Percentiles rank a stretch among this genome's conserved stretches.
Evolutionary conservation across 306 rosid genomes (phyloP).

Genomic region (Acacia confusa): DNA sequence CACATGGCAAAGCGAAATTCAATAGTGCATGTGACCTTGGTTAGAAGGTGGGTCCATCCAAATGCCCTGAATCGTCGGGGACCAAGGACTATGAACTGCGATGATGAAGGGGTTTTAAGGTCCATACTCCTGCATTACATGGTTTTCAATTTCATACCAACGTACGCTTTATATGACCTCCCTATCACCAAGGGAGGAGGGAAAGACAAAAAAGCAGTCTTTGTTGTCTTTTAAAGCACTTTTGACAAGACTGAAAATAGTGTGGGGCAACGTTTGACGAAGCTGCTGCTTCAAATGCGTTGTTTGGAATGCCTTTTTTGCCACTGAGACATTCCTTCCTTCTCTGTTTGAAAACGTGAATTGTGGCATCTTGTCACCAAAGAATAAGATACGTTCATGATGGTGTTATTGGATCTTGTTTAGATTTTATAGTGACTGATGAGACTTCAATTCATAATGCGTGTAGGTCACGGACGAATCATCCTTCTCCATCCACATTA

Average conservation of each 20-base stretch:
- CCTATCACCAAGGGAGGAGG: not conserved
- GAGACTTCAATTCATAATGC: not conserved
- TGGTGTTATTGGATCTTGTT: not conserved
- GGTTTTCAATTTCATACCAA: not conserved
- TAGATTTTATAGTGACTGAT: not conserved
- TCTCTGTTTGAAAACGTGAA: not conserved
- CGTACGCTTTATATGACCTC: not conserved
- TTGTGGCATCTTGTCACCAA: not conserved
- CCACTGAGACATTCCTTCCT: not conserved
- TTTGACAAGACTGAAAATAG: not conserved
- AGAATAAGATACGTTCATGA: not conserved
- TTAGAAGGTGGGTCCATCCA: not conserved
- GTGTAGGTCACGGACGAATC: not conserved
- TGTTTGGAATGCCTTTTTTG: not conserved
- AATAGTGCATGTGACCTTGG: slow-evolving; percentile 35
- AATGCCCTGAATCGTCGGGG: slow-evolving; percentile 51
- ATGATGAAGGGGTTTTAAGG: not conserved
- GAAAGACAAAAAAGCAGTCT: not conserved
- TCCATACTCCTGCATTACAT: not conserved
- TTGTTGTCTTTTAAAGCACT: not conserved
- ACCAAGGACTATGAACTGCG: not conserved
- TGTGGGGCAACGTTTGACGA: not conserved
- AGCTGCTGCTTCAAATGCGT: not conserved
- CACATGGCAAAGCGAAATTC: slow-evolving; percentile 19
- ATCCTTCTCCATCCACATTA: not conserved